Conservation (phyloP, 805 yeast species). For the Komagataella populi region DNA sequence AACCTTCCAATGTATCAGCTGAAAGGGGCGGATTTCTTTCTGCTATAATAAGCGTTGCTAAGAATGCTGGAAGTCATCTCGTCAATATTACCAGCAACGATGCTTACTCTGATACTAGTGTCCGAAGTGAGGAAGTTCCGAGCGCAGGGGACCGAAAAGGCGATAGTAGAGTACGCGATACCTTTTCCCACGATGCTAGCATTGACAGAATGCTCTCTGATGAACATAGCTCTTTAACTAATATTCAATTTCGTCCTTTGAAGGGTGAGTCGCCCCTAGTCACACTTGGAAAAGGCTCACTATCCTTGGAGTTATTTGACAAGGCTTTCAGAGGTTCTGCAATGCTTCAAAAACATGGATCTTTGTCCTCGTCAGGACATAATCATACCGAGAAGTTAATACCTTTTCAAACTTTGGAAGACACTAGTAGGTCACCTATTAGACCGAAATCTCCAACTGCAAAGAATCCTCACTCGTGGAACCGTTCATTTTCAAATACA, state of each 20-base stretch:
- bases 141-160: neutral
- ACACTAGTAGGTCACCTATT: neutral
- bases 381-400: neutral
- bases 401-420: neutral
- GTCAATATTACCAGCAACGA: neutral
- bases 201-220: neutral
- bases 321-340: neutral
- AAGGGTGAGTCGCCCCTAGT: conserved; percentile 27
- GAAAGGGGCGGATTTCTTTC: neutral
- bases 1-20: neutral
- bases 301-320: conserved; percentile 20
- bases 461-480: neutral
- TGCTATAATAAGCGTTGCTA: neutral
- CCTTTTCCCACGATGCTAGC: neutral
- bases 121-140: neutral
- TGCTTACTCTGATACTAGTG: neutral
- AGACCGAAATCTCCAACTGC: neutral
- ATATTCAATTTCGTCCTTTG: neutral
- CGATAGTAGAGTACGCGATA: neutral
- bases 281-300: conserved; percentile 35
- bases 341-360: neutral
- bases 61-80: neutral
- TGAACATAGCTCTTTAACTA: neutral
- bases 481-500: neutral
- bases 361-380: neutral